phyloP scores from a whole-genome alignment of 2,329 filamentous ascomycete species.

The Knoxdaviesia capensis region DNA sequence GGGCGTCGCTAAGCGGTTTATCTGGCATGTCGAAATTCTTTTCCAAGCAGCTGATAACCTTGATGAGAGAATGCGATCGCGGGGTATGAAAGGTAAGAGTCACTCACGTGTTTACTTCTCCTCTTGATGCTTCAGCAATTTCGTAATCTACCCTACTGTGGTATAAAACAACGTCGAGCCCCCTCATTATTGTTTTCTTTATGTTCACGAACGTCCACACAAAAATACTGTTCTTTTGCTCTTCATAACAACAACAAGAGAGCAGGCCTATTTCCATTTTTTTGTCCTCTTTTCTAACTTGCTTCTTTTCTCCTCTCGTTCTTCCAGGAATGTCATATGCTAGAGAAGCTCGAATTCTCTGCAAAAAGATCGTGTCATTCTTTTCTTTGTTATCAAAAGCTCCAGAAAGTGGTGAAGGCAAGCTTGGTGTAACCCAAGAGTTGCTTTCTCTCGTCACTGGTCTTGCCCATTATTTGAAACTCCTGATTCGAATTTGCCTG shows the following conservation, averaged over 20 bases:
- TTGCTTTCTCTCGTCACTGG: constrained; percentile 94
- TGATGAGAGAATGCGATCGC: constrained; percentile 42
- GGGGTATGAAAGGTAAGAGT: constrained; percentile 39
- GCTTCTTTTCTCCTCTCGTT: background rate
- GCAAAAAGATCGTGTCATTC: constrained; percentile 98
- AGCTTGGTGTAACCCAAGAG: constrained; percentile 92
- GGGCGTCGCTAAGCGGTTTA: constrained; percentile 86
- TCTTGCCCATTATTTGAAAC: constrained; percentile 89
- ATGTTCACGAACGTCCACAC: too few species aligned
- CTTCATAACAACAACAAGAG: background rate
- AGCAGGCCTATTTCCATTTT: background rate
- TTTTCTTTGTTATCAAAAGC: constrained; percentile 89
- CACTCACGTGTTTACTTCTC: too few species aligned
- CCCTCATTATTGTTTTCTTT: too few species aligned
- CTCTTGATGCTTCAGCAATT: too few species aligned
- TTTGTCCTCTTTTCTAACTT: background rate
- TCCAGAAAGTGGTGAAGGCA: constrained; percentile 73
- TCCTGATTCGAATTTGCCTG: constrained; percentile 89
- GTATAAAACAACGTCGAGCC: too few species aligned
- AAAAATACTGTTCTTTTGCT: background rate
- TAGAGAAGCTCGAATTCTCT: constrained; percentile 93
- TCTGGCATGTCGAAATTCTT: constrained; percentile 82
- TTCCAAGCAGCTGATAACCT: constrained; percentile 78
- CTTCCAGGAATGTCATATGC: constrained; percentile 63
- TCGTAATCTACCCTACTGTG: too few species aligned